Evolutionary conservation across 495 filamentous ascomycete species (phyloP).

Genomic region (Penicillium lagena): DNA sequence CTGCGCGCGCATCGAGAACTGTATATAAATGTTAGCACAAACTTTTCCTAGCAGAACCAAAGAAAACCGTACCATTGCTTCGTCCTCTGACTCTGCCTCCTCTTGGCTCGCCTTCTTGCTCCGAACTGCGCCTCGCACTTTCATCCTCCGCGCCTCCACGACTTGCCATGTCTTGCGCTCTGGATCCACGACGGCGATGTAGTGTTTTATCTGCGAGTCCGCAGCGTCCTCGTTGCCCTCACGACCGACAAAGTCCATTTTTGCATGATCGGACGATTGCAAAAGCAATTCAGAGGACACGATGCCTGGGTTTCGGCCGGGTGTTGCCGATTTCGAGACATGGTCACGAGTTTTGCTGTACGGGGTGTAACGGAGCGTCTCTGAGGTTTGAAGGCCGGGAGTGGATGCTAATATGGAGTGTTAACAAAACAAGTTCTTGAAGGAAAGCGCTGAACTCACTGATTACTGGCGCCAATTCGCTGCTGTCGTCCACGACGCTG

Average conservation of each 20-base stretch:
- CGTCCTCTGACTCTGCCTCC: constrained; percentile 21
- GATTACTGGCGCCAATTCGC: constrained; percentile 58
- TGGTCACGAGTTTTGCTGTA: constrained; percentile 52
- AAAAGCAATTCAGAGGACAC: constrained; percentile 62
- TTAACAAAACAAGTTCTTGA: too few species aligned
- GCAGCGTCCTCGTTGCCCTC: constrained; percentile 58
- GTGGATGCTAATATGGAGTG: constrained; percentile 47
- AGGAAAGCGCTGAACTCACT: constrained; percentile 7
- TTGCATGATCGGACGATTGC: constrained; percentile 66
- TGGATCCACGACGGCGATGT: constrained; percentile 80
- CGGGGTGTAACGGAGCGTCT: constrained; percentile 51
- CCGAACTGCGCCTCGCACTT: constrained; percentile 58
- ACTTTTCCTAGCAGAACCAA: too few species aligned
- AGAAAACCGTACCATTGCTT: constrained; percentile 24
- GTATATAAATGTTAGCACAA: constrained; percentile 1
- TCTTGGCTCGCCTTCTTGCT: constrained; percentile 38
- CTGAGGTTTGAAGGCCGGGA: constrained; percentile 56
- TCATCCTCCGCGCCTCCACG: constrained; percentile 67
- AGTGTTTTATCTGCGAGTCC: constrained; percentile 71
- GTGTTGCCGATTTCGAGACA: constrained; percentile 20
- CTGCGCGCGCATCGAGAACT: constrained; percentile 50
- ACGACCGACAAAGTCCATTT: constrained; percentile 73
- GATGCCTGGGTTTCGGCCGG: constrained; percentile 38
- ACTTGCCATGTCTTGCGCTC: constrained; percentile 64
- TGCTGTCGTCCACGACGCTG: constrained; percentile 50